Conservation (phyloP, 495 filamentous ascomycete genomes). For the Tuber magnatum region DNA sequence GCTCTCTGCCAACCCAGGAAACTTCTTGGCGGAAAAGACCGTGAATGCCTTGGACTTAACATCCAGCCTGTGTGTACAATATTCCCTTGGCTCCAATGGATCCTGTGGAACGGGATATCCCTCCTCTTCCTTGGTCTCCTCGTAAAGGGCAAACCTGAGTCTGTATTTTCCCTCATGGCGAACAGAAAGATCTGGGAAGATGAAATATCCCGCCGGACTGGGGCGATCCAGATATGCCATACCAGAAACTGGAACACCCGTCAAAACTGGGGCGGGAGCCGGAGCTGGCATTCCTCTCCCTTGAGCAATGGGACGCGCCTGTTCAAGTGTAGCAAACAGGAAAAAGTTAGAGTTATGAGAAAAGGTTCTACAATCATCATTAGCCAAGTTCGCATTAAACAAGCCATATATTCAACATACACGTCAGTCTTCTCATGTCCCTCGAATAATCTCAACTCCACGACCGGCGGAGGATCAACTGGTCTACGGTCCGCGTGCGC, state of each 20-base stretch:
- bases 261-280: slow-evolving; percentile 72
- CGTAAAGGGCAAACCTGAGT: slow-evolving; percentile 84
- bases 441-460: slow-evolving; percentile 83
- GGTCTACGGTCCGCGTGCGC: slow-evolving; percentile 92
- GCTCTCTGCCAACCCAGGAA: slow-evolving; percentile 87
- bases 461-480: slow-evolving; percentile 92
- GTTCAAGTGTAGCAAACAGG: slow-evolving; percentile 85
- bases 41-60: slow-evolving; percentile 80
- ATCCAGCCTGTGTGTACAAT: slow-evolving; percentile 62
- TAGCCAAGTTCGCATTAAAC: slow-evolving; percentile 1
- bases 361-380: slow-evolving; percentile 69
- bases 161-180: slow-evolving; percentile 90
- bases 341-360: slow-evolving; percentile 96
- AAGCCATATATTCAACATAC: slow-evolving; percentile 27
- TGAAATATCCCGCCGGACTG: slow-evolving; percentile 85
- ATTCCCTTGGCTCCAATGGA: slow-evolving; percentile 38
- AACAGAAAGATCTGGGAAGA: slow-evolving; percentile 95
- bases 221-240: slow-evolving; percentile 96
- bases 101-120: slow-evolving; percentile 44
- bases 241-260: slow-evolving; percentile 90
- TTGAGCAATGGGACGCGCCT: slow-evolving; percentile 77
- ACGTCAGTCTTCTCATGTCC: slow-evolving; percentile 54
- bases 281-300: slow-evolving; percentile 61
- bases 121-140: slow-evolving; percentile 72
- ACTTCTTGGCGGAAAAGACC: slow-evolving; percentile 97